Conservation (phyloP, 306 rosid species). For the Vigna radiata region DNA sequence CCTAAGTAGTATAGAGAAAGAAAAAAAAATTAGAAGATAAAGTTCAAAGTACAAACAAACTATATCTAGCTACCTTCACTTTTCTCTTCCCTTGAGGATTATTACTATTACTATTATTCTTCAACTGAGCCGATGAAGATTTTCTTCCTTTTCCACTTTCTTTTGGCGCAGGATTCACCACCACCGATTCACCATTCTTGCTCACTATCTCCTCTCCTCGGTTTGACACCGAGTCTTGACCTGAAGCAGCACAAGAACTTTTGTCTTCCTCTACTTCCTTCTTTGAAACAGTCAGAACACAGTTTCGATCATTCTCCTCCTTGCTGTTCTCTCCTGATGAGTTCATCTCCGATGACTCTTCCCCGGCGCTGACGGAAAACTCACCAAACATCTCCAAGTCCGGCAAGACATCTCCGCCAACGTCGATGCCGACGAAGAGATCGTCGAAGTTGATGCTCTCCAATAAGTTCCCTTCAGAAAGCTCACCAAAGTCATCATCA, state of each 20-base stretch:
- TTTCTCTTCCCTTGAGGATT: slow-evolving; percentile 80
- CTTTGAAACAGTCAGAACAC: neutral
- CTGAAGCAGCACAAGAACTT: slow-evolving; percentile 33
- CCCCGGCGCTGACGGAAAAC: slow-evolving; percentile 55
- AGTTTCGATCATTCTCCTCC: neutral
- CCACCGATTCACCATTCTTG: slow-evolving; percentile 46
- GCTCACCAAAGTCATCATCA: slow-evolving; percentile 55
- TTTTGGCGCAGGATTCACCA: slow-evolving; percentile 37
- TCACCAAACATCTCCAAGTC: slow-evolving; percentile 81
- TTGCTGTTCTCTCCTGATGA: slow-evolving; percentile 48
- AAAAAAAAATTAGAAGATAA: neutral
- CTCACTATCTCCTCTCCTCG: slow-evolving; percentile 61
- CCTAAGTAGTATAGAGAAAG: neutral
- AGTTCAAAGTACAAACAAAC: neutral
- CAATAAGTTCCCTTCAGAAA: slow-evolving; percentile 63
- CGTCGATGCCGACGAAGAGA: slow-evolving; percentile 66
- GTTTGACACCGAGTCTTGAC: slow-evolving; percentile 39
- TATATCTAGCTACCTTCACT: slow-evolving; percentile 64
- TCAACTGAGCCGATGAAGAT: slow-evolving; percentile 63
- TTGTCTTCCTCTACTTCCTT: slow-evolving; percentile 51
- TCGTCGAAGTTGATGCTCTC: slow-evolving; percentile 84
- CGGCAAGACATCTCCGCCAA: slow-evolving; percentile 67
- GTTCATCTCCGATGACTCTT: slow-evolving; percentile 65
- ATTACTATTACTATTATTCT: slow-evolving; percentile 38
- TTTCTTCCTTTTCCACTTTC: slow-evolving; percentile 57